Evolutionary conservation across 2,329 filamentous ascomycete genomes (phyloP).

Genomic region (Rosellinia necatrix): DNA sequence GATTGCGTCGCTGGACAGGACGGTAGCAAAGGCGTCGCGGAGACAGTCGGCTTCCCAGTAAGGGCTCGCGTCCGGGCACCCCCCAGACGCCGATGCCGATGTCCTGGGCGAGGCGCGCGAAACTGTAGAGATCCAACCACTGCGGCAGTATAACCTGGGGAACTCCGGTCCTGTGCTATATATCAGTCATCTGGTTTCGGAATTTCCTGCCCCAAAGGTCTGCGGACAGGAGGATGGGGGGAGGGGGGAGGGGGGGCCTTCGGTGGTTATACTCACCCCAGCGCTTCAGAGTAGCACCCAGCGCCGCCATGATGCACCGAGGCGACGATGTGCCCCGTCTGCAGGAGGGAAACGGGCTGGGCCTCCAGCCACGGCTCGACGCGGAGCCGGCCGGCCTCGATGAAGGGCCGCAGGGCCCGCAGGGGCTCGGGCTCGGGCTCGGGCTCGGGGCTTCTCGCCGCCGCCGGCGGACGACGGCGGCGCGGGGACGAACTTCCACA

Average conservation of each 20-base stretch:
- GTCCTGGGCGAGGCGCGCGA: conserved; percentile 23
- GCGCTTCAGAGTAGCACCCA: conserved; percentile 28
- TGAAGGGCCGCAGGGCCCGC: conserved; percentile 19
- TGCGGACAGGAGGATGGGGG: no score
- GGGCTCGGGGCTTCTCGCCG: no score
- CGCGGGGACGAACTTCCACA: conserved; percentile 28
- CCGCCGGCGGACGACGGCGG: background rate
- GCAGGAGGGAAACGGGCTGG: conserved; percentile 24
- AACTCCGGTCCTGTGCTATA: conserved; percentile 22
- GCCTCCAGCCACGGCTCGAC: conserved; percentile 26
- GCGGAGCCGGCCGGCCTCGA: conserved; percentile 25
- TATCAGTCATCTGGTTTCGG: no score
- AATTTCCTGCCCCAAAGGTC: background rate
- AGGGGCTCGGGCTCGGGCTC: conserved; percentile 3
- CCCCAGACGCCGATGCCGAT: conserved; percentile 29
- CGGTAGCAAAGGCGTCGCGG: conserved; percentile 10
- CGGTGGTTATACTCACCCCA: conserved; percentile 16
- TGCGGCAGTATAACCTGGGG: conserved; percentile 30
- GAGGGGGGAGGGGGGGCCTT: no score
- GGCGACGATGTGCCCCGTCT: conserved; percentile 28
- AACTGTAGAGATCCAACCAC: conserved; percentile 30
- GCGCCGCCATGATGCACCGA: conserved; percentile 32
- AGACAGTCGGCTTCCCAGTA: conserved; percentile 26
- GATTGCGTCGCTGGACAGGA: conserved; percentile 13
- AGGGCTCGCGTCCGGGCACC: conserved; percentile 26